Base-by-base conservation (phyloP, 306 rosid species). In the Myrica gale region DNA sequence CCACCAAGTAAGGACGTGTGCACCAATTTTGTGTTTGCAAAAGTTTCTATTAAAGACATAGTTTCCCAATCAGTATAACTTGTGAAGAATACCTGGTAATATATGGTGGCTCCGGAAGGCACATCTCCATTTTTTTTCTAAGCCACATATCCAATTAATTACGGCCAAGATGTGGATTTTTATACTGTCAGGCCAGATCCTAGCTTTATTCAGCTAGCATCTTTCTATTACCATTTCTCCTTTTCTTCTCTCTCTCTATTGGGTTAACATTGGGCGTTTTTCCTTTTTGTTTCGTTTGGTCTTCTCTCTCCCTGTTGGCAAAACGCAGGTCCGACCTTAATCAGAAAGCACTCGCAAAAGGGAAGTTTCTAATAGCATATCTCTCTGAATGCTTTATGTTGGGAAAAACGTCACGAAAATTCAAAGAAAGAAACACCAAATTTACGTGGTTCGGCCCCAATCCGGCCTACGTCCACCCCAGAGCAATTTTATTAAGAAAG, bases 351-450 rank as follows among this genome's bases (percentile, higher is more conserved):
- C 43, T 67, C 5, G 5, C 23, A 44, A 32, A 43, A 44, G 72
- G 54, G 72, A 19, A 9, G 13, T 47, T 48, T 32, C 20, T 16
- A 32, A 71, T 45, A 75, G 73, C 79, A 69, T 21, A 74, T 70
- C 79, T 79, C 74, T 74, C 19, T 9, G 37, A 78, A 74, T 65
- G 57, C 55, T 72, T 78, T n/a, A n/a, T n/a, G n/a, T n/a, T n/a
- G n/a, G n/a, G n/a, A n/a, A n/a, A n/a, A n/a, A n/a, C n/a, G n/a
- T n/a, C n/a, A n/a, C n/a, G n/a, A n/a, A n/a, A n/a, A n/a, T n/a
- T n/a, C n/a, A n/a, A n/a, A n/a, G n/a, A n/a, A n/a, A n/a, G n/a
- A n/a, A n/a, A n/a, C n/a, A n/a, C n/a, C n/a, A n/a, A n/a, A n/a
- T n/a, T n/a, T n/a, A n/a, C n/a, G n/a, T n/a, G n/a, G n/a, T n/a